Base-by-base conservation (phyloP, 148 eudicot genomes). In the Pharnaceum exiguum region DNA sequence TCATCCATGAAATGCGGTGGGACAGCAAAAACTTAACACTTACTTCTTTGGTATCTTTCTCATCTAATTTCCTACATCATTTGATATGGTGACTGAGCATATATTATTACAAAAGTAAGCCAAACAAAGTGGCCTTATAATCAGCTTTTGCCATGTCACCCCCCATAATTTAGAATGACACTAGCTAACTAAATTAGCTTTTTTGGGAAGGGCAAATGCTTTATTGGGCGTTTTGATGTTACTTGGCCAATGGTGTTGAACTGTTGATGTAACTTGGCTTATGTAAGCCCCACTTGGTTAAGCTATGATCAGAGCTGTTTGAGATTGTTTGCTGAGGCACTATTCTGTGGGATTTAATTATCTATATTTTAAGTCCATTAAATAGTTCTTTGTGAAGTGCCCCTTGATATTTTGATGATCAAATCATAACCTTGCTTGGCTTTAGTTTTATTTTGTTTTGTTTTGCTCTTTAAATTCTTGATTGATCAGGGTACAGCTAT, bases 11-110 rank as follows among this genome's bases (percentile, higher is more conserved):
- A 9, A 62, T 46, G 36, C 55, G 48, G 57, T 55, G 67, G 45
- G 51, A 52, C 61, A 46, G 61, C 26, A 26, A 13, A 44, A 68
- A 36, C 29, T 17, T 36, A 44, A 24, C 55, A 52, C 45, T 49
- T 69, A 69, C 22, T 57, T 49, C 35, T n/a, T n/a, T n/a, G n/a
- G 17, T 32, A 3, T 3, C 15, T 18, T 10, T 38, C 23, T 21
- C 38, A 21, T 49, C 31, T 30, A 42, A 18, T 36, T 33, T 42
- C 12, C 19, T 6, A 23, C 28, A 51, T 45, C 26, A 37, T 47
- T 65, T 57, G 65, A n/a, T 59, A 44, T 29, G 35, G 27, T 61
- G 61, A 69, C 57, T n/a, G n/a, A n/a, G n/a, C n/a, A 55, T 37
- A 46, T 55, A 46, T 21, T 63, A 54, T 35, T 35, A 19, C 40